Percentiles rank a stretch among this genome's conserved stretches.
Evolutionary conservation across 495 filamentous ascomycete genomes (phyloP).

Genomic region (Platismatia glauca): DNA sequence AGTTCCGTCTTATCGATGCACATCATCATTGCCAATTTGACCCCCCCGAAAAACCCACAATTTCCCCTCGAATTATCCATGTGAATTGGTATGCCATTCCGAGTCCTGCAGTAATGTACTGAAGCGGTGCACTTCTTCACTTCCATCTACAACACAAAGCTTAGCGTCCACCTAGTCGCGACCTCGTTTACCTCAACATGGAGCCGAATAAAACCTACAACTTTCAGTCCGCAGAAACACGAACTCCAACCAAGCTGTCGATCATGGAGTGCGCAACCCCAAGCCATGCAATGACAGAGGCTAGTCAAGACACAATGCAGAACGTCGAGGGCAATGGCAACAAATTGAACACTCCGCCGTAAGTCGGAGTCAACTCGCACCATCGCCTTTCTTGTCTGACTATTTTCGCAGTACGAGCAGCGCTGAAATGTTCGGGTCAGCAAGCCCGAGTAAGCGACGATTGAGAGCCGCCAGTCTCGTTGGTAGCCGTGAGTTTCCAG

Average conservation of each 20-base stretch:
- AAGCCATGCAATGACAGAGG: not conserved
- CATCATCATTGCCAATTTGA: not conserved
- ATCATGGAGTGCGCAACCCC: not conserved
- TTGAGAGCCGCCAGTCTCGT: conserved; percentile 1
- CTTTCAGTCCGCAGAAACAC: not conserved
- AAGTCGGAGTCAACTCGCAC: not conserved
- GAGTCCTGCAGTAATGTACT: not conserved
- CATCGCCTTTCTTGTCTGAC: not conserved
- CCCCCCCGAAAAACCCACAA: not conserved
- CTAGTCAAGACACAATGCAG: not conserved
- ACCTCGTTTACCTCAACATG: not conserved
- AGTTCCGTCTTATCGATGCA: not conserved
- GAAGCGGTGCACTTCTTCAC: not conserved
- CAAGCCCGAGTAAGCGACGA: not conserved
- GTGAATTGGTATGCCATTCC: not conserved
- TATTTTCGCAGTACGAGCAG: not conserved
- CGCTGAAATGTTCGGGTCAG: not conserved
- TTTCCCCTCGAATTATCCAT: not conserved
- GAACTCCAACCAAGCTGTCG: not conserved
- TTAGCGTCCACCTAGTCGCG: not conserved
- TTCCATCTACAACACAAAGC: not conserved
- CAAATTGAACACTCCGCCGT: not conserved
- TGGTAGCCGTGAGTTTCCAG: not conserved
- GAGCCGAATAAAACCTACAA: not conserved
- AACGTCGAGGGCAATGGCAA: not conserved